Evolutionary conservation across 2,329 filamentous ascomycete genomes (phyloP).

Genomic region (Colletotrichum siamense): DNA sequence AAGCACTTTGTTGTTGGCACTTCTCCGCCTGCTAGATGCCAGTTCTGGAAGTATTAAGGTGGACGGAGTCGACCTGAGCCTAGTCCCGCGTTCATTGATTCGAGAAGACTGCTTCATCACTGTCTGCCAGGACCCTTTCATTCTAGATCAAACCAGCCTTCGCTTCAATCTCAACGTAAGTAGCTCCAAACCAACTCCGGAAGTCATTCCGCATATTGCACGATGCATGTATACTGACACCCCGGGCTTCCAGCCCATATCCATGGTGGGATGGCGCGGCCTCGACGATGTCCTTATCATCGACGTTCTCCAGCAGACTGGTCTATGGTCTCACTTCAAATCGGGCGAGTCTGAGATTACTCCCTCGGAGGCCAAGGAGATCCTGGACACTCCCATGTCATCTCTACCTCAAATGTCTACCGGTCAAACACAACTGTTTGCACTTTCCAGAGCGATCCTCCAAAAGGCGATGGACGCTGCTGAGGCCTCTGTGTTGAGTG

Average conservation of each 20-base stretch:
- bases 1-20: not conserved
- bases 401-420: constrained; percentile 6
- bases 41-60: not conserved
- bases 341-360: not conserved
- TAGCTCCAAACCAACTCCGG: not conserved
- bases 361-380: not conserved
- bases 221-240: not conserved
- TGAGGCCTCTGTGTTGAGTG: not conserved
- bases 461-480: not conserved
- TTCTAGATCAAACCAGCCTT: not conserved
- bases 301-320: not conserved
- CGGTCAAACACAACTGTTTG: not conserved
- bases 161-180: constrained; percentile 11
- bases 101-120: constrained; percentile 4
- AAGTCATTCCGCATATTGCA: too few relatives aligned
- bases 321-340: not conserved
- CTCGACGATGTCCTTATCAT: not conserved
- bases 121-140: not conserved
- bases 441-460: not conserved
- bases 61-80: not conserved
- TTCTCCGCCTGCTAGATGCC: not conserved
- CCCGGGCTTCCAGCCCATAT: not conserved
- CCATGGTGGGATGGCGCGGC: not conserved
- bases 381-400: not conserved
- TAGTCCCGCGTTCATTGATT: not conserved